A percentile compares a stretch with the other conserved stretches of the same genome.
Conservation (phyloP, 2,329 filamentous ascomycete species). For the Penicillium carneum region DNA sequence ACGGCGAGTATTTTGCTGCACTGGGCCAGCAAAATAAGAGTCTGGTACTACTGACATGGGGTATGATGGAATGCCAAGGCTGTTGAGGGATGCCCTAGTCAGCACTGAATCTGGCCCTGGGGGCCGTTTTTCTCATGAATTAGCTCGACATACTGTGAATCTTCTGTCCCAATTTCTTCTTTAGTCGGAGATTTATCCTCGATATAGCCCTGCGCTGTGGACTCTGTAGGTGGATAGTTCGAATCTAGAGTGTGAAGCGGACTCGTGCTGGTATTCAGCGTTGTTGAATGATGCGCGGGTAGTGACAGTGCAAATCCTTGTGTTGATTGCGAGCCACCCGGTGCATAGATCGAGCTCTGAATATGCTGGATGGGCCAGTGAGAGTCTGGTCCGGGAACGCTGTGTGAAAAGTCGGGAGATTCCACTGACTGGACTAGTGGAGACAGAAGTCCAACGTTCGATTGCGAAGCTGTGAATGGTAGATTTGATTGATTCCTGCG, state of each 20-base stretch:
- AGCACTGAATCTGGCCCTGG: not conserved
- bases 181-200: conserved; percentile 12
- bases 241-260: conserved; percentile 19
- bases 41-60: conserved; percentile 36
- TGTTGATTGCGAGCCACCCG: conserved; percentile 12
- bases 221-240: conserved; percentile 13
- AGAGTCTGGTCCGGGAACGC: conserved; percentile 16
- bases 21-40: conserved; percentile 35
- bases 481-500: conserved; percentile 26
- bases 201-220: conserved; percentile 19
- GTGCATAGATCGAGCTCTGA: conserved; percentile 17
- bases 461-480: conserved; percentile 22
- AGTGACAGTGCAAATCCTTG: conserved; percentile 17
- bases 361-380: conserved; percentile 27
- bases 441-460: conserved; percentile 11
- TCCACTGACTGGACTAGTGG: conserved; percentile 27
- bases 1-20: conserved; percentile 45
- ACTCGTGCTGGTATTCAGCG: conserved; percentile 18
- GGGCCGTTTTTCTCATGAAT: not conserved
- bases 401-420: conserved; percentile 25
- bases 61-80: conserved; percentile 30
- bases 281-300: conserved; percentile 22
- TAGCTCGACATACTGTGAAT: conserved; percentile 23
- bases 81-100: conserved; percentile 22
- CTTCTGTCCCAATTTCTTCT: conserved; percentile 18